Percentiles rank a stretch among this genome's conserved stretches.
Conservation (phyloP, 2,329 filamentous ascomycete genomes). For the Fusarium sp. region DNA sequence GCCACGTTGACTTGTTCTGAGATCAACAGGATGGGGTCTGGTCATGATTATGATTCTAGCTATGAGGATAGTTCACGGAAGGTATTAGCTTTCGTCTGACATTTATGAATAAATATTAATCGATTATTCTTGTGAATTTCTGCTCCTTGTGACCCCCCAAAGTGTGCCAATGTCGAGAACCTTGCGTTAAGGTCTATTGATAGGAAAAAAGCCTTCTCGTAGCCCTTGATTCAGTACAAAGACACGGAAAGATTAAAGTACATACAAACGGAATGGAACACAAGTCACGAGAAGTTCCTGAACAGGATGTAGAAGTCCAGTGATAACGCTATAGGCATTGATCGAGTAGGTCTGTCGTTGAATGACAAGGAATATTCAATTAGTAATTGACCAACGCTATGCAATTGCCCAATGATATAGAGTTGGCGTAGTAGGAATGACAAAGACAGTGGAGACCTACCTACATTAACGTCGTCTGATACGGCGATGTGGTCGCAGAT, state of each 20-base stretch:
- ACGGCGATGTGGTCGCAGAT: not conserved
- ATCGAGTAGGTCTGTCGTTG: not conserved
- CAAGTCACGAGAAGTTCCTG: not conserved
- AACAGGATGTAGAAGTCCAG: not conserved
- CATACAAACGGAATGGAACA: not conserved
- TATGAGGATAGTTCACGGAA: not conserved
- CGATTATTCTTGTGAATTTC: not conserved
- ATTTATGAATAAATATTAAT: not conserved
- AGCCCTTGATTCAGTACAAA: not conserved
- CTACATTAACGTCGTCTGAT: not conserved
- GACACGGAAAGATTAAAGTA: accelerated
- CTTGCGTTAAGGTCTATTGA: no score
- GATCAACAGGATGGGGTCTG: accelerated
- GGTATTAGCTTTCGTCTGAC: not conserved
- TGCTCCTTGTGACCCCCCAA: not conserved
- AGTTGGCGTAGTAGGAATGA: not conserved
- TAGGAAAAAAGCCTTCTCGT: no score
- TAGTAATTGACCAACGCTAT: no score
- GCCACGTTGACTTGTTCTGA: conserved; percentile 1
- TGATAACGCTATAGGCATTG: not conserved
- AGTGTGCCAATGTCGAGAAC: no score
- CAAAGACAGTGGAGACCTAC: not conserved
- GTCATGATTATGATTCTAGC: not conserved
- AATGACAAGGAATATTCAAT: not conserved
- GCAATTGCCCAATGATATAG: not conserved